Evolutionary conservation across 768 basidiomycete species (phyloP), one percentile per base, ranked within the genome.

Genomic region (Lentinula aciculospora): DNA sequence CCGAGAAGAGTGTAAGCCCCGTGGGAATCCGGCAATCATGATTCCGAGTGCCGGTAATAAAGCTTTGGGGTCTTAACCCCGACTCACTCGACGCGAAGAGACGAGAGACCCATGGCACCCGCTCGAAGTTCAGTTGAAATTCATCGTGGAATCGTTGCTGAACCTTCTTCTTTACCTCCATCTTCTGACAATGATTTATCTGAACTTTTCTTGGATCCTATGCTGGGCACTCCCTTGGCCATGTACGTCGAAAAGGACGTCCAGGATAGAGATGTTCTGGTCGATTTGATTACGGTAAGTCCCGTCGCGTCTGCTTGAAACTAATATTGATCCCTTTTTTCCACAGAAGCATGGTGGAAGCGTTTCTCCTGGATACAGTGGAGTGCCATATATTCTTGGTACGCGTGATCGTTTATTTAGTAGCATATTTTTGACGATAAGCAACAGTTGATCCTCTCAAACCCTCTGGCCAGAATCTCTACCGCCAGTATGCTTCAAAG

Each of bases 181-280:
- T 29, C 54, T 3, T 21, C 39, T 10, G 23, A 46, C 42, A 42
- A 56, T 56, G 54, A 44, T 31, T 31, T 56, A 15, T 17, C n/a
- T 42, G 76, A 79, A 53, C 77, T 93, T 56, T 94, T 94, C 67
- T 74, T 91, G 50, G 91, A 94, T 68, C 88, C 88, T 63, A 86
- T 89, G 81, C 81, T 90, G 69, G 92, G 92, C 64, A 82, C 77
- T 1, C 84, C 89, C 2, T 78, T 93, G 53, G 72, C 79, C 23
- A 77, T 92, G 60, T 94, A 88, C 72, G 77, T 94, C 65, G 88
- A 91, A 64, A 88, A 89, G 63, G 89, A 92, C 57, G 87, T 93
- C 21, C 76, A 81, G 21, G 84, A 91, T 72, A 82, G 82, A 65
- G 83, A 87, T 17, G 62, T 69, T 54, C 72, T 94, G 53, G 77